phyloP scores from a whole-genome alignment of 768 basidiomycete species.

The Lactarius akahatsu region DNA sequence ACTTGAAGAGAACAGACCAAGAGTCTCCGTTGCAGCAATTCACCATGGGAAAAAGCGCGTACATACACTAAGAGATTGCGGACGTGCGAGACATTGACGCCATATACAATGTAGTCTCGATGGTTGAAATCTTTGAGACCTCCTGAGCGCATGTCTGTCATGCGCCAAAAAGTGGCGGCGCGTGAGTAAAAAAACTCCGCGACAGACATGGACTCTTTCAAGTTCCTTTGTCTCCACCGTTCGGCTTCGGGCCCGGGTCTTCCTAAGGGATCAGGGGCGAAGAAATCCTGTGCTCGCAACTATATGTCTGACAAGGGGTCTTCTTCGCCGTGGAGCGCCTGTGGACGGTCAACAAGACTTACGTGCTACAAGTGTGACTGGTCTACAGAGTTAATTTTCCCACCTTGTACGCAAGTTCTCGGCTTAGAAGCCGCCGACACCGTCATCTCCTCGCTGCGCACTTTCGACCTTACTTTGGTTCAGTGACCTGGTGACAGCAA shows the following conservation, averaged over 20 bases:
- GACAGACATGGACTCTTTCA: no score
- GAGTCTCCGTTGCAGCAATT: neutral
- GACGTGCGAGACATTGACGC: neutral
- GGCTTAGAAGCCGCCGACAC: no score
- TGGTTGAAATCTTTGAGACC: no score
- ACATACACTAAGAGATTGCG: neutral
- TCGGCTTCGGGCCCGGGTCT: no score
- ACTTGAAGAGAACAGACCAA: neutral
- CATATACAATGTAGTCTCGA: no score
- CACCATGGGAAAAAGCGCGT: neutral
- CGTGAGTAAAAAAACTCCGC: neutral
- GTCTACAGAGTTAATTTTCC: no score
- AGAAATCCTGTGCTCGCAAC: no score
- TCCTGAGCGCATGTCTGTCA: neutral
- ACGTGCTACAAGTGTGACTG: no score
- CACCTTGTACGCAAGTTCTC: no score
- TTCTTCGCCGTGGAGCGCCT: neutral
- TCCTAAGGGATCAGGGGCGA: neutral
- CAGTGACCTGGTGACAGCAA: neutral
- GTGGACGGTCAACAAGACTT: neutral
- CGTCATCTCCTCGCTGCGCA: neutral
- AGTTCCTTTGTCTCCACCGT: no score
- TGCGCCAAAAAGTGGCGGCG: neutral
- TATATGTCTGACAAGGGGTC: no score
- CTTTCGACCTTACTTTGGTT: neutral